Percentiles rank a stretch among this genome's conserved stretches.
Evolutionary conservation across 2,329 filamentous ascomycete genomes (phyloP).

Genomic region (Arachnomyces sp.): DNA sequence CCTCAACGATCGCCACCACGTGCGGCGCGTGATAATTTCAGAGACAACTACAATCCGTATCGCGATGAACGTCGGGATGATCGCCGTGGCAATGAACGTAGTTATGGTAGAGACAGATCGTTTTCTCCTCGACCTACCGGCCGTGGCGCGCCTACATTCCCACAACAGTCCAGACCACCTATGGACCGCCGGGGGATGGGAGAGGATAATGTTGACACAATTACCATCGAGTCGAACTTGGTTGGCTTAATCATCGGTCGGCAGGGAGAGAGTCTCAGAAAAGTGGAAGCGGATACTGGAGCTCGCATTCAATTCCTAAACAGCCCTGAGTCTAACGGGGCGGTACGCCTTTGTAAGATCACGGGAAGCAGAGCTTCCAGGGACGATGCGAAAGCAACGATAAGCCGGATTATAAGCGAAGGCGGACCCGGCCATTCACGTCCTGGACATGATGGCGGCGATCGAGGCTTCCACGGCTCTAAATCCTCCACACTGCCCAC

Average conservation of each 20-base stretch:
- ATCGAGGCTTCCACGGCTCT: conserved; percentile 11
- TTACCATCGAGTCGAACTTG: conserved; percentile 76
- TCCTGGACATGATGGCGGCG: conserved; percentile 17
- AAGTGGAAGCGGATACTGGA: conserved; percentile 72
- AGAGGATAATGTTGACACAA: conserved; percentile 69
- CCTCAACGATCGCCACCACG: conserved; percentile 66
- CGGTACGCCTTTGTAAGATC: conserved; percentile 77
- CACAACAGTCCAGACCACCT: conserved; percentile 5
- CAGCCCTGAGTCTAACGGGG: conserved; percentile 60
- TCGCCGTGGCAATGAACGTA: conserved; percentile 44
- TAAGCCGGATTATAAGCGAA: conserved; percentile 81
- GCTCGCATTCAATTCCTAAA: conserved; percentile 85
- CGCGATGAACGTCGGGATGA: conserved; percentile 73
- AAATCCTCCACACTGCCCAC: conserved; percentile 29
- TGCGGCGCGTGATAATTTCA: conserved; percentile 58
- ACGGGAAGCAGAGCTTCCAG: conserved; percentile 64
- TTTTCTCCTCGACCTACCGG: conserved; percentile 57
- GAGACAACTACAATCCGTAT: conserved; percentile 73
- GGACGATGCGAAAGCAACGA: conserved; percentile 70
- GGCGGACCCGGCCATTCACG: conserved; percentile 52
- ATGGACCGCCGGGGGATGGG: not conserved
- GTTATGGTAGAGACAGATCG: conserved; percentile 60
- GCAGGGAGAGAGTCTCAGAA: conserved; percentile 78
- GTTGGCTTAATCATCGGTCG: conserved; percentile 87
- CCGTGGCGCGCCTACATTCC: conserved; percentile 31